Conservation (phyloP, 2,329 filamentous ascomycete species). For the Arthroderma uncinatum region DNA sequence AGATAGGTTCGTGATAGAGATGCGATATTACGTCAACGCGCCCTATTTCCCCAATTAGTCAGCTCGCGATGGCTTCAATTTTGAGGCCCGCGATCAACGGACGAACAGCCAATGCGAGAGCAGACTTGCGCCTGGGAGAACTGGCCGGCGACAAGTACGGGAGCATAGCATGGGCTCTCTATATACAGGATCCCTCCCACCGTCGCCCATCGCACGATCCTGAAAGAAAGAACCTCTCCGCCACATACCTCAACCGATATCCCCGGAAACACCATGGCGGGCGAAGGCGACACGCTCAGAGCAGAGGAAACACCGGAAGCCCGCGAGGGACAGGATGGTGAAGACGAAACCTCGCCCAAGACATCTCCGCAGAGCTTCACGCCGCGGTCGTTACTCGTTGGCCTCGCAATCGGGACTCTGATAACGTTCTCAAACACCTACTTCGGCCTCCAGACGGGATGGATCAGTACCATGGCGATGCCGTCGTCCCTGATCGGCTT, state of each 20-base stretch:
- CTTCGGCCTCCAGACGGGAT: conserved; percentile 87
- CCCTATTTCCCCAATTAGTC: not conserved
- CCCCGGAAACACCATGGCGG: not conserved
- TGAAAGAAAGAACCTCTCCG: not conserved
- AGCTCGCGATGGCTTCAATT: not conserved
- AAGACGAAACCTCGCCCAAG: not conserved
- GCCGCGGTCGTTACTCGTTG: conserved; percentile 63
- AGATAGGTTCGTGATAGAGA: not conserved
- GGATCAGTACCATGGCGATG: conserved; percentile 89
- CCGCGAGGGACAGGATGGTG: not conserved
- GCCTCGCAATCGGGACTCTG: conserved; percentile 71
- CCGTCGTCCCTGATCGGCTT: conserved; percentile 89
- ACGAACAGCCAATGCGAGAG: not conserved
- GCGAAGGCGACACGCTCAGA: not conserved
- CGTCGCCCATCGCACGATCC: not conserved
- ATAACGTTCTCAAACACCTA: conserved; percentile 98
- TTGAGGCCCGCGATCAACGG: not conserved
- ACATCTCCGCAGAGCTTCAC: conserved; percentile 59
- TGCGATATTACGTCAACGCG: not conserved
- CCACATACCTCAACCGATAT: not conserved
- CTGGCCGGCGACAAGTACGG: not conserved
- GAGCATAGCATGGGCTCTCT: not conserved
- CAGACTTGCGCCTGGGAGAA: not conserved
- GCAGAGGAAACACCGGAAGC: not conserved
- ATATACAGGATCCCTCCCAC: not conserved